phyloP scores from a whole-genome alignment of 257 asterid species.

The Solanum neorickii region DNA sequence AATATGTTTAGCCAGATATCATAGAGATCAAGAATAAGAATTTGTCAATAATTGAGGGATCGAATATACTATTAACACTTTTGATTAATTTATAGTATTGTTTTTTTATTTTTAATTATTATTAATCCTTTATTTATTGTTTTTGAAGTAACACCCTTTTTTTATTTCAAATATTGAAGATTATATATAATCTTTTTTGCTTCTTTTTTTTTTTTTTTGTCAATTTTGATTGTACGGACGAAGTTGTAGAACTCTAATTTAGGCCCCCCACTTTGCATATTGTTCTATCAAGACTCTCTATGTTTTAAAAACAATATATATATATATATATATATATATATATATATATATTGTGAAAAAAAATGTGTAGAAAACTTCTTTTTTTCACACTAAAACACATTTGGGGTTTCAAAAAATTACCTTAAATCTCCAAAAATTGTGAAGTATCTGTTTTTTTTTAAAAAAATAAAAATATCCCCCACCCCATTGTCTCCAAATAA shows the following conservation, averaged over 20 bases:
- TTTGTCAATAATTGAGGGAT: neutral
- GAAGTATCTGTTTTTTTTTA: neutral
- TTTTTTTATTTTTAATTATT: neutral
- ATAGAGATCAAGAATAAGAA: neutral
- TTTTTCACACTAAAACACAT: neutral
- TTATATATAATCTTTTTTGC: neutral
- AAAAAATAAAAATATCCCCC: neutral
- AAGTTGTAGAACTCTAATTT: neutral
- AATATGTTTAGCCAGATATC: neutral
- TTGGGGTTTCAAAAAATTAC: neutral
- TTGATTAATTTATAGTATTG: too few relatives aligned
- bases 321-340: too few relatives aligned
- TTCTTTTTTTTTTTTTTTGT: neutral
- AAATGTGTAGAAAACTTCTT: neutral
- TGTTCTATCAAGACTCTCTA: neutral
- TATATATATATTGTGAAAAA: neutral
- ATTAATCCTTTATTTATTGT: neutral
- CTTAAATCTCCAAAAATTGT: neutral
- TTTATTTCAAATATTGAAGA: neutral
- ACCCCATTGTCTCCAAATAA: neutral
- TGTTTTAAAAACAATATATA: neutral
- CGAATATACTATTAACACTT: neutral
- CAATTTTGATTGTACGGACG: neutral
- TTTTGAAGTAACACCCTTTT: neutral
- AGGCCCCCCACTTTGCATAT: neutral